Percentiles rank a stretch among this genome's conserved stretches.
Conservation (phyloP, 2,329 filamentous ascomycete species). For the Annulohypoxylon truncatum region DNA sequence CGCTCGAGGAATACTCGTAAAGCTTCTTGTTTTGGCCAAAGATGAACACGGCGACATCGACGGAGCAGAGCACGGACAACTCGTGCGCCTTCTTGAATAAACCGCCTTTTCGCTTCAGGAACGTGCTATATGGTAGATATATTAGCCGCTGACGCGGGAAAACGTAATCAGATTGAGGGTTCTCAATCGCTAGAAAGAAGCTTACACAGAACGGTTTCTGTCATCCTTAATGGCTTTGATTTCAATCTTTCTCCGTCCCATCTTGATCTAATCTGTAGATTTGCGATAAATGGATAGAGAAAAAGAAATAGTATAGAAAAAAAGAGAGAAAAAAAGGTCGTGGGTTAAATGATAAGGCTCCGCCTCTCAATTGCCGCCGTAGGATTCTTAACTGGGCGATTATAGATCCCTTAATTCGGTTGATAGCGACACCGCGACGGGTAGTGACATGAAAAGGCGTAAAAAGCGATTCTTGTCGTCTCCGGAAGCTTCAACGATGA, state of each 20-base stretch:
- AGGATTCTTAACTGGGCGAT: conserved; percentile 32
- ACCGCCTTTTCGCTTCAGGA: conserved; percentile 97
- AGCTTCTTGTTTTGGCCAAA: conserved; percentile 99
- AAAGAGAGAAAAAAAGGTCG: conserved; percentile 6
- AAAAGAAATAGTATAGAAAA: conserved; percentile 14
- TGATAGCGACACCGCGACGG: conserved; percentile 29
- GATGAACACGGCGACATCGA: conserved; percentile 98
- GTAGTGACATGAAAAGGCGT: conserved; percentile 33
- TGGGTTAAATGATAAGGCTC: conserved; percentile 27
- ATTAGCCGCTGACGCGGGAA: conserved; percentile 35
- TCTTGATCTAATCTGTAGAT: conserved; percentile 56
- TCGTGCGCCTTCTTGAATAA: conserved; percentile 99
- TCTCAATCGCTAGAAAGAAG: conserved; percentile 39
- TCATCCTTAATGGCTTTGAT: conserved; percentile 99
- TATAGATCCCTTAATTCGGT: conserved; percentile 31
- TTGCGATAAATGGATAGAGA: conserved; percentile 23
- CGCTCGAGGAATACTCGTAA: conserved; percentile 94
- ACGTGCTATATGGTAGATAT: conserved; percentile 72
- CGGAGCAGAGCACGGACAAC: conserved; percentile 95
- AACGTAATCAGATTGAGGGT: neutral
- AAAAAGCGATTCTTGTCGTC: conserved; percentile 18
- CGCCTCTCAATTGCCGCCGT: conserved; percentile 35
- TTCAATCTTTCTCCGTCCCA: conserved; percentile 99
- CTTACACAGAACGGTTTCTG: conserved; percentile 96
- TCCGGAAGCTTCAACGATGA: neutral